phyloP scores from a whole-genome alignment of 257 asterid species.

The Perilla frutescens region DNA sequence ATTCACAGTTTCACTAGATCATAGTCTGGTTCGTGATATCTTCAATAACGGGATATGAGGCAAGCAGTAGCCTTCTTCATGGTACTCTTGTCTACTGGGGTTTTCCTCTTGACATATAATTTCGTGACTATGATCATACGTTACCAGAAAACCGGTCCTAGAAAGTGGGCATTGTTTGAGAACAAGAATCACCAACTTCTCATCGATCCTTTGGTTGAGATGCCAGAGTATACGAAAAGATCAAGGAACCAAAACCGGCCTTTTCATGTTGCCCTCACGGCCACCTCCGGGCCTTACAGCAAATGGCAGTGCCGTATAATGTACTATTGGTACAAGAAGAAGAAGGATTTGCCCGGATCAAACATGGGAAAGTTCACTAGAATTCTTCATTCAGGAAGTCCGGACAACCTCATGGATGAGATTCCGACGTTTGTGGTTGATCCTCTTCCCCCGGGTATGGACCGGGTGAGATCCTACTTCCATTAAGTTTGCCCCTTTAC shows the following conservation, averaged over 20 bases:
- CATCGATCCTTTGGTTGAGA: conserved; percentile 60
- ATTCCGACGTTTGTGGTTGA: conserved; percentile 68
- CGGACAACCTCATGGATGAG: conserved; percentile 75
- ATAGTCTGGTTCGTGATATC: background rate
- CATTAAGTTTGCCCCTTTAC: too few relatives aligned
- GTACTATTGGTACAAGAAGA: conserved; percentile 64
- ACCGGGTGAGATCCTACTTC: conserved; percentile 39
- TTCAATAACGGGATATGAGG: conserved; percentile 41
- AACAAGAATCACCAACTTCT: conserved; percentile 1
- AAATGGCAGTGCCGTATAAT: conserved; percentile 67
- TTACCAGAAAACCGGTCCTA: conserved; percentile 26
- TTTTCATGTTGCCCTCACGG: conserved; percentile 61
- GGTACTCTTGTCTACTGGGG: conserved; percentile 44
- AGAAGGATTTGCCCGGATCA: conserved; percentile 58
- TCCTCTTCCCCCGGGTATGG: conserved; percentile 66
- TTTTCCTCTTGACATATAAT: conserved; percentile 51
- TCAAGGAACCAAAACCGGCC: conserved; percentile 24
- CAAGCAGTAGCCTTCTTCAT: conserved; percentile 35
- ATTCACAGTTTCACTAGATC: conserved; percentile 1
- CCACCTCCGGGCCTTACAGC: conserved; percentile 53
- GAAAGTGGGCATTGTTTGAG: conserved; percentile 11
- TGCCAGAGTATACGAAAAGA: conserved; percentile 45
- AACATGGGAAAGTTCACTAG: conserved; percentile 70
- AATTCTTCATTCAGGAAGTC: conserved; percentile 64
- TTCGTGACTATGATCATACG: conserved; percentile 32